Conservation (phyloP, 768 basidiomycete genomes). For the Mycena filopes region DNA sequence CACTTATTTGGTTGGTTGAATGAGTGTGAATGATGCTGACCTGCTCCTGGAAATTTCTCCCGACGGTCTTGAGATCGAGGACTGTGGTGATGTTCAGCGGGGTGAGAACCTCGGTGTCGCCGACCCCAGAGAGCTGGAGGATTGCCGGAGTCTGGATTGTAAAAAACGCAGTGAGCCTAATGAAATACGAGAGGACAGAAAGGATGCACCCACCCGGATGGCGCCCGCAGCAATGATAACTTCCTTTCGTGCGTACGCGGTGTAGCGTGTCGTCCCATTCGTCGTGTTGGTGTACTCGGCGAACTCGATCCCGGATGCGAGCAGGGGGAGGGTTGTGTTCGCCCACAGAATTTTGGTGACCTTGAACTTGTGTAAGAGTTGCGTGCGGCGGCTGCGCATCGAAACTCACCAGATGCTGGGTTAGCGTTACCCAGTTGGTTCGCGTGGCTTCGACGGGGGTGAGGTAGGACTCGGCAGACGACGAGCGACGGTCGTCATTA, state of each 20-base stretch:
- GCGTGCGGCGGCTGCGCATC: neutral
- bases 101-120: constrained; percentile 55
- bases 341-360: constrained; percentile 58
- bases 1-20: too few relatives aligned
- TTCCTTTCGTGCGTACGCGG: constrained; percentile 55
- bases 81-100: constrained; percentile 57
- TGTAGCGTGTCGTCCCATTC: constrained; percentile 50
- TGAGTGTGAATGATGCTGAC: too few relatives aligned
- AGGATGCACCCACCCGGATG: constrained; percentile 44
- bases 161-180: neutral
- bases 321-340: constrained; percentile 46
- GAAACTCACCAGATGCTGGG: constrained; percentile 39
- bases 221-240: constrained; percentile 66
- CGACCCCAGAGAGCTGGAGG: constrained; percentile 67
- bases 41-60: constrained; percentile 68
- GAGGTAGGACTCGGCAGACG: constrained; percentile 64
- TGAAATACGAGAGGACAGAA: neutral
- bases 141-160: constrained; percentile 53
- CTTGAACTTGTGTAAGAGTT: constrained; percentile 33
- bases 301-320: constrained; percentile 59
- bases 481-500: constrained; percentile 61
- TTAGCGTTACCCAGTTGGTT: constrained; percentile 62
- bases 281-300: constrained; percentile 44
- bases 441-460: constrained; percentile 59
- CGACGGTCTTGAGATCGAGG: constrained; percentile 59